Conservation (phyloP, 176 grass and related monocot genomes). For the Triticum dicoccoides region DNA sequence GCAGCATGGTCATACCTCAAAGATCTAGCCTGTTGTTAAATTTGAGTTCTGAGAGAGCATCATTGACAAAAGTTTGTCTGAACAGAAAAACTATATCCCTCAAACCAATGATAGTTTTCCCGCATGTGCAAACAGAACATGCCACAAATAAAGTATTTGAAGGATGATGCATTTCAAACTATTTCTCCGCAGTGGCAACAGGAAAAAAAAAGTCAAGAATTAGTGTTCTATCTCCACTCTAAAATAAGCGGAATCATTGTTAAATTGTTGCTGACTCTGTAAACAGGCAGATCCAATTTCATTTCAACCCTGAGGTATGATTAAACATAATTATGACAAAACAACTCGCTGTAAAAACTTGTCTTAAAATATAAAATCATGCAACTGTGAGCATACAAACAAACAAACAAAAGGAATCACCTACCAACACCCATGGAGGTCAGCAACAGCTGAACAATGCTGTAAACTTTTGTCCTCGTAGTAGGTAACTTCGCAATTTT, state of each 20-base stretch:
- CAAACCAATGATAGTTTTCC: not conserved
- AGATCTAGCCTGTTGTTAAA: slow-evolving; percentile 1
- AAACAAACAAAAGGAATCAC: slow-evolving; percentile 34
- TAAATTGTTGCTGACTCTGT: not conserved
- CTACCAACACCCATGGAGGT: slow-evolving; percentile 84
- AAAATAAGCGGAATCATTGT: not conserved
- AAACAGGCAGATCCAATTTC: not conserved
- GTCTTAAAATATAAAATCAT: slow-evolving; percentile 2
- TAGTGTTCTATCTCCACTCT: not conserved
- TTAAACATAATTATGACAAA: not conserved
- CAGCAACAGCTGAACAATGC: slow-evolving; percentile 58
- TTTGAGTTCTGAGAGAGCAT: slow-evolving; percentile 7
- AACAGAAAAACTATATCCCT: not conserved
- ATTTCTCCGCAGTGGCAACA: not conserved
- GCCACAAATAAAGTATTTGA: not conserved
- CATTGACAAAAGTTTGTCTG: not conserved
- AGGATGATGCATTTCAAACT: slow-evolving; percentile 3
- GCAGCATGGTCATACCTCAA: not conserved
- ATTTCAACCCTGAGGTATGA: slow-evolving; percentile 5
- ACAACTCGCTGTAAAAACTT: not conserved
- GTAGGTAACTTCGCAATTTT: slow-evolving; percentile 55
- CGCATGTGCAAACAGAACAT: not conserved
- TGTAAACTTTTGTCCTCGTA: slow-evolving; percentile 77
- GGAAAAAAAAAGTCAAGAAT: not conserved
- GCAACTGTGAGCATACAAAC: slow-evolving; percentile 3